Percentiles rank a stretch among this genome's conserved stretches.
Conservation (phyloP, 2,329 filamentous ascomycete genomes). For the Fusarium proliferatum region DNA sequence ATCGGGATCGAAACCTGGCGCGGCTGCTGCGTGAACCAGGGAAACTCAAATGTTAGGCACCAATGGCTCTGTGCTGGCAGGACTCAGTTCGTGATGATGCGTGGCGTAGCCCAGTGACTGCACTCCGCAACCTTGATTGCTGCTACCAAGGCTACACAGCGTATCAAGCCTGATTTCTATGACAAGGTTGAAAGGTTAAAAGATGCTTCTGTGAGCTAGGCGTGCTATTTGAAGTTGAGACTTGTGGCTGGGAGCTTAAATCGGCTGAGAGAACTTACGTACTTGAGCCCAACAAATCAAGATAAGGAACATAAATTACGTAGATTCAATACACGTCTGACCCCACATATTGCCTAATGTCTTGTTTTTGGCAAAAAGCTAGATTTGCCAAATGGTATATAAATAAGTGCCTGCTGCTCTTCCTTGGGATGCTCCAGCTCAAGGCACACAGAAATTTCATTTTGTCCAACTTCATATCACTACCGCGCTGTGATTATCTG, state of each 20-base stretch:
- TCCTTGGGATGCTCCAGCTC: background rate
- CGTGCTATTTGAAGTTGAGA: background rate
- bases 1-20: fast-evolving
- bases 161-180: fast-evolving
- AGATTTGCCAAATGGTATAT: background rate
- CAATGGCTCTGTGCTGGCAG: background rate
- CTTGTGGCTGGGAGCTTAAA: background rate
- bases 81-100: background rate
- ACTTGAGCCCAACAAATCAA: background rate
- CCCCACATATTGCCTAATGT: no score
- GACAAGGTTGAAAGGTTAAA: background rate
- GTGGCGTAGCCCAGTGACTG: background rate
- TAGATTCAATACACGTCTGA: no score
- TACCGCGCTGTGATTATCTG: no score
- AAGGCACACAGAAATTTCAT: background rate
- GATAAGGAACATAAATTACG: background rate
- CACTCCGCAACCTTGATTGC: background rate
- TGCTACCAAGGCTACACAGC: background rate
- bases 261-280: background rate
- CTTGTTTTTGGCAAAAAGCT: background rate
- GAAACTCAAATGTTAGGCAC: background rate
- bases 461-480: background rate
- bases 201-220: background rate
- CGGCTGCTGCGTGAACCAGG: background rate
- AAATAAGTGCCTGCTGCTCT: background rate